Conservation (phyloP, 106 monocot species). For the Dactylorhiza incarnata region DNA sequence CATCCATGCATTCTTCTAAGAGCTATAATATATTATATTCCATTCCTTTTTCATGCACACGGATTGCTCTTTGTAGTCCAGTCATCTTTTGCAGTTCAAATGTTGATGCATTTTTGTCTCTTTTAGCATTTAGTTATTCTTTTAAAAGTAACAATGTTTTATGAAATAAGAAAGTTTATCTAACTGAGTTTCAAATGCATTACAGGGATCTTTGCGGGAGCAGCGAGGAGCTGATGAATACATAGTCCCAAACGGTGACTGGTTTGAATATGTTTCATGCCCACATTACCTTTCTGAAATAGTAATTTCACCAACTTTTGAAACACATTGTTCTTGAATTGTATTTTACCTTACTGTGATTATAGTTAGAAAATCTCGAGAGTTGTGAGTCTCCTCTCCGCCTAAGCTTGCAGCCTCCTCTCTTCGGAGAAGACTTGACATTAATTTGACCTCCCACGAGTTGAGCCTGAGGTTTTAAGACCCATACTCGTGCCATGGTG, state of each 20-base stretch:
- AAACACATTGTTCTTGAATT: background rate
- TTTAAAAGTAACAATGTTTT: background rate
- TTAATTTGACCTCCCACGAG: no score
- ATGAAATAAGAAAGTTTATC: background rate
- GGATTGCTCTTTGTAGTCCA: background rate
- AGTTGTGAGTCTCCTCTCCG: no score
- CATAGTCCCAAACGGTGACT: conserved; percentile 79
- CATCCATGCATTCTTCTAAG: no score
- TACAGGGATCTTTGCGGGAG: conserved; percentile 72
- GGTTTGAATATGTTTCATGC: conserved; percentile 84
- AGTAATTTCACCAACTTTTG: conserved; percentile 31
- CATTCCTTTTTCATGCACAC: no score
- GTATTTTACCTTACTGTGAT: background rate
- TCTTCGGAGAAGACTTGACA: no score
- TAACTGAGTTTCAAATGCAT: conserved; percentile 12
- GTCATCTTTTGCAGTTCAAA: background rate
- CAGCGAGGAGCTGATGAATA: conserved; percentile 59
- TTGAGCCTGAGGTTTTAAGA: no score
- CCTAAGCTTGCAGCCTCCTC: no score
- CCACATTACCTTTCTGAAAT: conserved; percentile 96
- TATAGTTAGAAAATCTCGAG: background rate
- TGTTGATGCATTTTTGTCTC: background rate
- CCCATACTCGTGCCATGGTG: no score
- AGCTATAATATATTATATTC: no score
- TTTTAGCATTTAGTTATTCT: background rate